Conservation (phyloP, 164 flowering plant genomes). For the Magnolia sinica region DNA sequence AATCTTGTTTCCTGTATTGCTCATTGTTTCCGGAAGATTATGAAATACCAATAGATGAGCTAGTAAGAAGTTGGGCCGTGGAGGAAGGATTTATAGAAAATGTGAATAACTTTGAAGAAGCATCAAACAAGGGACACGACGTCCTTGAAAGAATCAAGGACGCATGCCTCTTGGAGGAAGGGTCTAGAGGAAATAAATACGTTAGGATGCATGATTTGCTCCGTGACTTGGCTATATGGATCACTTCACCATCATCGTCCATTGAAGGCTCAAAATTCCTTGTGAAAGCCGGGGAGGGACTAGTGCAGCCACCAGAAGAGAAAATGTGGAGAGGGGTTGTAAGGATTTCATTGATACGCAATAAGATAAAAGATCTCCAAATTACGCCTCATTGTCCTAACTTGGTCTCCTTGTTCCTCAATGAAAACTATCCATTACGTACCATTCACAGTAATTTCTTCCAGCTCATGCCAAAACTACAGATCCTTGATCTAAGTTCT, state of each 20-base stretch:
- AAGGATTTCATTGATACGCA: conserved; percentile 17
- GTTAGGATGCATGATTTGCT: conserved; percentile 5
- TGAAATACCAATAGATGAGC: neutral
- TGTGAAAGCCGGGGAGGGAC: conserved; percentile 14
- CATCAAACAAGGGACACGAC: neutral
- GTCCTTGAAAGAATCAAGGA: neutral
- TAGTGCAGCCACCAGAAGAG: conserved; percentile 9
- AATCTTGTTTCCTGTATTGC: conserved; percentile 9
- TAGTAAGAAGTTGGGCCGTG: neutral
- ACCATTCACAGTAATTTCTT: conserved; percentile 14
- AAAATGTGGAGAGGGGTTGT: neutral
- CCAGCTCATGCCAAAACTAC: conserved; percentile 15
- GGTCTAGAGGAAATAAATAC: too few species aligned
- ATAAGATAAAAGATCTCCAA: conserved; percentile 4
- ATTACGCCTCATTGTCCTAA: conserved; percentile 15
- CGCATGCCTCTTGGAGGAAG: conserved; percentile 3
- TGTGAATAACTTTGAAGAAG: neutral
- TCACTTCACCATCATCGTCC: neutral
- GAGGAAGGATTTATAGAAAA: conserved; percentile 11
- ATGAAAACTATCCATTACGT: neutral
- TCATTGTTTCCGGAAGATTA: conserved; percentile 6
- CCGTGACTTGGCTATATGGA: conserved; percentile 6
- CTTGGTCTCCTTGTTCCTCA: conserved; percentile 18
- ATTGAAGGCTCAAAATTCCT: neutral
- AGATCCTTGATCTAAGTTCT: conserved; percentile 24